These are phyloP conservation scores for Avena atlantica DNA, from an alignment of 176 grass and related monocot species.

Conservation along the genomic window DNA sequence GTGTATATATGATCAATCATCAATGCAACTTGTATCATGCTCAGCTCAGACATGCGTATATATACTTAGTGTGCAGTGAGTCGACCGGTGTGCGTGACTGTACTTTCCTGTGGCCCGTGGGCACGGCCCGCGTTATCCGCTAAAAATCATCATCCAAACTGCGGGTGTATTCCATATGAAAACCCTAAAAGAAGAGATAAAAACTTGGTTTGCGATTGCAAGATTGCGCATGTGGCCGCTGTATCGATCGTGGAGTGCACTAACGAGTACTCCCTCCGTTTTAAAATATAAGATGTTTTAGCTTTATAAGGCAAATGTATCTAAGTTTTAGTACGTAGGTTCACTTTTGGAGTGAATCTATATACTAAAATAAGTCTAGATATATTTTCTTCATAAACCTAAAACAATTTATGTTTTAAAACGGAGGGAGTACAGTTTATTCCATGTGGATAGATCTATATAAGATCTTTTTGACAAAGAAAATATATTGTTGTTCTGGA, in stretches of 20 bases:
- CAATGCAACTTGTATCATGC: constrained; percentile 20
- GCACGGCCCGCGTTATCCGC: constrained; percentile 19
- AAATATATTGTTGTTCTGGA: no score
- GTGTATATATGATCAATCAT: background rate
- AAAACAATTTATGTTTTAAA: no score
- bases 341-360: no score
- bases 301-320: no score
- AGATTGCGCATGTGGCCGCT: background rate
- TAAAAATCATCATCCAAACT: background rate
- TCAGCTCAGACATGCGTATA: background rate
- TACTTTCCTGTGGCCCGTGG: constrained; percentile 20
- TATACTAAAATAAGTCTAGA: no score
- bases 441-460: background rate
- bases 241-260: background rate
- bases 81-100: background rate
- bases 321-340: no score
- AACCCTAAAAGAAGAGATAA: background rate
- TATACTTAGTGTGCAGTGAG: constrained; percentile 19
- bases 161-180: background rate
- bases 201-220: background rate
- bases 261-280: no score
- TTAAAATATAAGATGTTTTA: no score
- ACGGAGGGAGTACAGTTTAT: background rate
- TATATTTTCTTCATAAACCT: no score
- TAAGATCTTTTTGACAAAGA: no score